phyloP scores from a whole-genome alignment of 1,284 basidiomycete genomes.

The Blastosporella zonata region DNA sequence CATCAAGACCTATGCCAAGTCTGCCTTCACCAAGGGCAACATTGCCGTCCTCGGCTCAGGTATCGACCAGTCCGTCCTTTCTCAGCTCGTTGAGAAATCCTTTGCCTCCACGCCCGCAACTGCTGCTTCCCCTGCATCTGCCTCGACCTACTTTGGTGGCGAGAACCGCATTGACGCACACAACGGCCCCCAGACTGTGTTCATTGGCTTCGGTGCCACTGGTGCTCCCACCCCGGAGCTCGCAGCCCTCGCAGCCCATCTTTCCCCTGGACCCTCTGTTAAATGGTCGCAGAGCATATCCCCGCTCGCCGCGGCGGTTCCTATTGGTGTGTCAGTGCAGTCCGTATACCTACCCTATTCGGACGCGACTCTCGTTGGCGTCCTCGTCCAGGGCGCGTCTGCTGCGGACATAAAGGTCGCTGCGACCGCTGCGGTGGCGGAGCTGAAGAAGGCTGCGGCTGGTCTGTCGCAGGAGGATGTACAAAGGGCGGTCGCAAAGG shows the following conservation, averaged over 20 bases:
- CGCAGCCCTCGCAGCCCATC: conserved; percentile 73
- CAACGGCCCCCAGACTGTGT: conserved; percentile 68
- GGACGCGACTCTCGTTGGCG: conserved; percentile 83
- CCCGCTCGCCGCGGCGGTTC: conserved; percentile 57
- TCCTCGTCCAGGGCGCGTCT: conserved; percentile 67
- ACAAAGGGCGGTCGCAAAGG: conserved; percentile 80
- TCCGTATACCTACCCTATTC: conserved; percentile 83
- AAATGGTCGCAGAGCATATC: conserved; percentile 83
- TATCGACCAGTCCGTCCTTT: conserved; percentile 70
- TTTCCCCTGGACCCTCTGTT: conserved; percentile 70
- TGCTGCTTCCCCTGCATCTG: conserved; percentile 37
- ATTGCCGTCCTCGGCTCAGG: conserved; percentile 86
- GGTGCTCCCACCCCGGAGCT: conserved; percentile 66
- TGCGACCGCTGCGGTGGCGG: conserved; percentile 62
- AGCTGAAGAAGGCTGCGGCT: conserved; percentile 57
- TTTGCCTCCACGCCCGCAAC: conserved; percentile 50
- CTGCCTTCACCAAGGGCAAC: conserved; percentile 75
- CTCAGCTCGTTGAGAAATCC: conserved; percentile 69
- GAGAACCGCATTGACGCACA: conserved; percentile 72
- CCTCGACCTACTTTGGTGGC: conserved; percentile 78
- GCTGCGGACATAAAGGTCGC: conserved; percentile 61
- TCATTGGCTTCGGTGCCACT: conserved; percentile 78
- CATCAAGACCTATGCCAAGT: conserved; percentile 70
- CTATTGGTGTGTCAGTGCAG: conserved; percentile 58
- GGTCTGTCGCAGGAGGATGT: conserved; percentile 68